A percentile compares a stretch with the other conserved stretches of the same genome.
These are phyloP conservation scores for Pichia thaimueangensis DNA, from an alignment of 805 yeast species.

Conservation along the genomic window DNA sequence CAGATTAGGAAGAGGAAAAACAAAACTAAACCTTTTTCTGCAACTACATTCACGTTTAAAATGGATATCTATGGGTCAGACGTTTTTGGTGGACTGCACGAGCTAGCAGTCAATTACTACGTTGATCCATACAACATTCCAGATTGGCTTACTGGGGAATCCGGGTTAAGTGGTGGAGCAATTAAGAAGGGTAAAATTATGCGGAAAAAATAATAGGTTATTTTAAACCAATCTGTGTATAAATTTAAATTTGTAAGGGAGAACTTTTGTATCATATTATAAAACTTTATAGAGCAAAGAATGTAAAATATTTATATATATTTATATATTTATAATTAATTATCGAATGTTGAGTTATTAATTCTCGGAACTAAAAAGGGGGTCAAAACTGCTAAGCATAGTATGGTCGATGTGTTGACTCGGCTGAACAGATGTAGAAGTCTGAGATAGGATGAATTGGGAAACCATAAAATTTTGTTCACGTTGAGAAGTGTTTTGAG, in stretches of 20 bases:
- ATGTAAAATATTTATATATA: not conserved
- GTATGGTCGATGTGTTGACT: not conserved
- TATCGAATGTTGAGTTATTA: too few species aligned
- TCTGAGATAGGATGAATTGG: not conserved
- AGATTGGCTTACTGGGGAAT: conserved; percentile 75
- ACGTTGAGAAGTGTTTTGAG: too few species aligned
- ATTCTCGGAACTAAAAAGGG: conserved; percentile 2
- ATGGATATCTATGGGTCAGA: conserved; percentile 56
- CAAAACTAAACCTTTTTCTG: conserved; percentile 20
- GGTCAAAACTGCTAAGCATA: conserved; percentile 5
- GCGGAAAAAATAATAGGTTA: not conserved
- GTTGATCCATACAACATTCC: conserved; percentile 57
- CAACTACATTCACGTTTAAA: conserved; percentile 14
- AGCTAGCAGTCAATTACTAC: conserved; percentile 44
- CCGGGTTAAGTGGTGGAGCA: conserved; percentile 46
- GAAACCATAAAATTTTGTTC: too few species aligned
- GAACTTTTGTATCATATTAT: too few species aligned
- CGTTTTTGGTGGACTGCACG: conserved; percentile 73
- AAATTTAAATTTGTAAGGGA: too few species aligned
- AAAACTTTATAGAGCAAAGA: not conserved
- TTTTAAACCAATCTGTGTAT: not conserved
- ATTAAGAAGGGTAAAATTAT: conserved; percentile 34
- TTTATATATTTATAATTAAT: too few species aligned
- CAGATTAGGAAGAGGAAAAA: not conserved
- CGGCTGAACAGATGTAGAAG: too few species aligned